These are phyloP conservation scores for Candida germanica DNA, from an alignment of 805 yeast species.

Conservation along the genomic window DNA sequence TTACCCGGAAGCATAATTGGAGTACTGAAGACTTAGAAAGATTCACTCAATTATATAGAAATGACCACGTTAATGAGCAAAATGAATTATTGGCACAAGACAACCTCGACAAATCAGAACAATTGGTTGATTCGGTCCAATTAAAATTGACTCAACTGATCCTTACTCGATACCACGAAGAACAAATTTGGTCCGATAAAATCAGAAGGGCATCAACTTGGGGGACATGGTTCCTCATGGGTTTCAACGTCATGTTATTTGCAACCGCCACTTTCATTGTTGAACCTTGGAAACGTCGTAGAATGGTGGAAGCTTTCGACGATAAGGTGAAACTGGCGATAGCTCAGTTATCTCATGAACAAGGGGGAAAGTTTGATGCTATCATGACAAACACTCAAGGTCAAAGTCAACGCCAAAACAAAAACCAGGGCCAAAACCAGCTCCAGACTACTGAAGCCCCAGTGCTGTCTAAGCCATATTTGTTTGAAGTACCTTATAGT, in stretches of 20 bases:
- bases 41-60: constrained; percentile 76
- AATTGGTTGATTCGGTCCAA: constrained; percentile 64
- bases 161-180: constrained; percentile 88
- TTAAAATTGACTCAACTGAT: constrained; percentile 71
- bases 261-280: constrained; percentile 78
- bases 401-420: not conserved
- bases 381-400: constrained; percentile 5
- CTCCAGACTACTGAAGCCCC: no score
- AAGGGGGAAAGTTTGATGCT: constrained; percentile 10
- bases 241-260: constrained; percentile 74
- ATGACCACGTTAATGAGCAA: constrained; percentile 72
- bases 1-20: constrained; percentile 87
- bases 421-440: no score
- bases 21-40: constrained; percentile 70
- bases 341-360: constrained; percentile 14
- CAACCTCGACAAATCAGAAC: constrained; percentile 53
- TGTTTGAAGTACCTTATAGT: not conserved
- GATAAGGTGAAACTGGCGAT: constrained; percentile 57
- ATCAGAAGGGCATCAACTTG: constrained; percentile 92
- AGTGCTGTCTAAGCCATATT: not conserved
- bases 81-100: constrained; percentile 51
- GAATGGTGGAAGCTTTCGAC: constrained; percentile 81
- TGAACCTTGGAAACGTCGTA: constrained; percentile 91
- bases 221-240: constrained; percentile 93
- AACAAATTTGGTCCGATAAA: constrained; percentile 97